Evolutionary conservation across 148 eudicot species (phyloP).

Genomic region (Arbutus unedo): DNA sequence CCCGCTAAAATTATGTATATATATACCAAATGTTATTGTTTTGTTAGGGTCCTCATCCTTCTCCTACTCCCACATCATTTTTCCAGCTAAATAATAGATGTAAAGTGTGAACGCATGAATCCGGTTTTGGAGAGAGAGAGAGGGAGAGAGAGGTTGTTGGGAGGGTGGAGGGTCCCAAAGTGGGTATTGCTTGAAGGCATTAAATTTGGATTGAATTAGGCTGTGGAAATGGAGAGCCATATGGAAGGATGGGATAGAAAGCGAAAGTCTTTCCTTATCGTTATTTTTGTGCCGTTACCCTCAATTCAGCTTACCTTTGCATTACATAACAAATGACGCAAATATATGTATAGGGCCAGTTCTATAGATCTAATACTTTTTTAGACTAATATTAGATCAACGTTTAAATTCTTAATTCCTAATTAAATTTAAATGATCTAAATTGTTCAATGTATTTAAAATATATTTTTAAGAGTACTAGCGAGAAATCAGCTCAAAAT

Average conservation of each 20-base stretch:
- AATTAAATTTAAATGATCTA: too few species aligned
- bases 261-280: neutral
- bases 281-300: neutral
- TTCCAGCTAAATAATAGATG: constrained; percentile 5
- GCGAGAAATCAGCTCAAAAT: too few species aligned
- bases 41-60: neutral
- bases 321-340: neutral
- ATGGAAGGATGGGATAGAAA: neutral
- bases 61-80: neutral
- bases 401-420: too few species aligned
- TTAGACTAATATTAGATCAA: too few species aligned
- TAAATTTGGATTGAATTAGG: neutral
- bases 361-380: too few species aligned
- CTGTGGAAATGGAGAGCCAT: neutral
- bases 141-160: constrained; percentile 7
- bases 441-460: too few species aligned
- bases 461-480: too few species aligned
- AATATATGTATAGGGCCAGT: neutral
- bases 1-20: neutral
- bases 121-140: constrained; percentile 3
- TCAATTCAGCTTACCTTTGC: neutral
- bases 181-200: neutral
- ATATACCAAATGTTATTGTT: too few species aligned
- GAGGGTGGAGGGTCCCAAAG: neutral
- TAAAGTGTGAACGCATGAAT: constrained; percentile 17